Percentiles rank a stretch among this genome's conserved stretches.
phyloP scores from a whole-genome alignment of 768 basidiomycete genomes.

The Boletus fagicola region DNA sequence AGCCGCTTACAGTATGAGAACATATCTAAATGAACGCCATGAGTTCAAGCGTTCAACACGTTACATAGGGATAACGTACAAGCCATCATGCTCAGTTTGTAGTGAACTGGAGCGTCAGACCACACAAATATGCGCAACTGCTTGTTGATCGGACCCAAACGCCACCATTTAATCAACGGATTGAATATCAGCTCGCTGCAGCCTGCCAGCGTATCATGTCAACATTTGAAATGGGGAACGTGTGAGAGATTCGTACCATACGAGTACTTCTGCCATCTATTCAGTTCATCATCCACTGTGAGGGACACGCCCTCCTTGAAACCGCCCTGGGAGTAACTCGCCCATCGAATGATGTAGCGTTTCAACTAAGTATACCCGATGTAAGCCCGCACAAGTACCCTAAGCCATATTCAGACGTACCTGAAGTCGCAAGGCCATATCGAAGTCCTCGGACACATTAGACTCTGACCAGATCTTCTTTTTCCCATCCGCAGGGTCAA shows the following conservation, averaged over 20 bases:
- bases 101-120: slow-evolving; percentile 75
- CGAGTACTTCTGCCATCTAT: slow-evolving; percentile 89
- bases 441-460: slow-evolving; percentile 69
- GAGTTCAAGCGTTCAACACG: neutral
- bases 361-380: slow-evolving; percentile 14
- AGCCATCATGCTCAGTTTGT: slow-evolving; percentile 66
- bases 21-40: slow-evolving; percentile 36
- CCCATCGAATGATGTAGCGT: slow-evolving; percentile 47
- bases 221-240: slow-evolving; percentile 19
- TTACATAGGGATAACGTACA: slow-evolving; percentile 37
- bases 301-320: slow-evolving; percentile 96
- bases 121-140: slow-evolving; percentile 77
- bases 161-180: slow-evolving; percentile 76
- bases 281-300: slow-evolving; percentile 90
- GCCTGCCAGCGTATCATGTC: slow-evolving; percentile 32
- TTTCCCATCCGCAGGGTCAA: slow-evolving; percentile 53
- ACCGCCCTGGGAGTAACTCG: slow-evolving; percentile 82
- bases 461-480: slow-evolving; percentile 72
- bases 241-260: slow-evolving; percentile 54
- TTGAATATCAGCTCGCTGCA: slow-evolving; percentile 73
- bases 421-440: slow-evolving; percentile 63
- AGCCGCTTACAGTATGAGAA: slow-evolving; percentile 48
- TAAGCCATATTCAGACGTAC: slow-evolving; percentile 8
- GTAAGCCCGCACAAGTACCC: neutral
- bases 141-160: slow-evolving; percentile 77